Base-by-base conservation (phyloP, 257 asterid species). In the Solanum peruvianum region DNA sequence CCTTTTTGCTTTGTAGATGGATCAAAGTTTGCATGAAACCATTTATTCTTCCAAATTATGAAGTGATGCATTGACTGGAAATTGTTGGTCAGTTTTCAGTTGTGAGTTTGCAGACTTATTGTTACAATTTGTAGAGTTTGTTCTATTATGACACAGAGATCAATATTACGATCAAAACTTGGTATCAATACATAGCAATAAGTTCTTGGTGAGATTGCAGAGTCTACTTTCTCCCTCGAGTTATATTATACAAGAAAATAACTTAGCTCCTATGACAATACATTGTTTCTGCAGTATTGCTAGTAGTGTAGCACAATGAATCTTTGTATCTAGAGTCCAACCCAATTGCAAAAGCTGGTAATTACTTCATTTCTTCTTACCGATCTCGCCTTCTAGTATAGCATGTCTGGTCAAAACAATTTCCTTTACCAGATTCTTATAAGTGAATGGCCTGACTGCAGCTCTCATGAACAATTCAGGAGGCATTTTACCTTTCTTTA, bases 361-460 rank as follows among this genome's bases (percentile, higher is more conserved):
- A 45, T 6, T 15, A 1, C 18, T 18, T 91, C 90, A 91, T 85
- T 91, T 93, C 91, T 90, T 93, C 21, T 42, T 49, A 66, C 93
- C 94, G 88, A 95, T 93, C 86, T 95, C 98, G 31, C 98, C 98
- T 86, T 97, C 99, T 52, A 95, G 16, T 80, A 97, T 91, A 4
- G 95, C 98, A 91, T 96, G 99, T 72, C 99, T 94, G 11, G 92
- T 89, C 35, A 97, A 90, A 69, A 94, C 98, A 71, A 95, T 97
- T 92, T 97, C 98, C 94, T 97, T 97, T 13, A 95, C 95, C 87
- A 97, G 96, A 88, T 95, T 95, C 88, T 93, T 91, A 56, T 97
- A 97, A 35, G 94, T 94, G 89, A 97, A 97, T 35, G 98, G 99
- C 69, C 99, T 91, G 52, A 97, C 97, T 12, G 98, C 98, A 27